Base-by-base conservation (phyloP, 495 filamentous ascomycete species). In the Haplographium delicatum region DNA sequence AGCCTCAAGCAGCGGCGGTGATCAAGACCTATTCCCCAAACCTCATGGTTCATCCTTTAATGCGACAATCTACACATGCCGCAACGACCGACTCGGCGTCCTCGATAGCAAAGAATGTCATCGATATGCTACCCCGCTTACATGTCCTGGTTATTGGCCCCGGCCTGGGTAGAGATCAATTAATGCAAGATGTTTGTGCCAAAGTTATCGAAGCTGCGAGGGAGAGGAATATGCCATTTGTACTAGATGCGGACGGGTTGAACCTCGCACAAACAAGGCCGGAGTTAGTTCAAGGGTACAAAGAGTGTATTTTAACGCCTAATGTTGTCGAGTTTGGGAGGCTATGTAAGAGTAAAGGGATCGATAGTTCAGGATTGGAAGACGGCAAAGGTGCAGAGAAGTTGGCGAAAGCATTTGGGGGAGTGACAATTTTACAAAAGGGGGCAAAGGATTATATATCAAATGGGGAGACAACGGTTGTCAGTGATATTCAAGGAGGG, bases 11-110 rank as follows among this genome's bases (percentile, higher is more conserved):
- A 39, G 86, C 83, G 51, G 74, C 80, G 65, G 91, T 96, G 37
- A 94, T 98, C 62, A 98, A 98, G 74, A 82, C 87, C 13, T 98
- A 97, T 73, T 97, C 94, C 28, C 93, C 93, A 8, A 96, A 97
- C 69, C 72, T 98, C 11, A 97, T 98, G 94, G 94, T 98, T 11
- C 94, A 97, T 64, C 94, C 93, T 2, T 76, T 95, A 42, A 90
- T 98, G 76, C 89, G 91, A 26, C 88, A 90, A 68, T 73, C 78
- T 5, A 65, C 70, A 23, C 56, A 67, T 30, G 70, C 78, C 10
- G 64, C 69, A 53, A 55, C 68, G 15, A 16, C 59, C 59, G 72
- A 74, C 11, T 70, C 76, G 48, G 67, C 76, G 7, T 65, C 73
- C 41, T 62, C 66, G 23, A 72, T 96, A 46, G 83, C 88, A 13